Conservation (phyloP, 176 grass and related monocot species). For the sorghum (Sorghum bicolor) region Sorghum_bicolor_NCBIv3 NC_012872.2:63925001-63925500, state of each 20-base stretch:
- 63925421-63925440: no score
- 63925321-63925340: no score
- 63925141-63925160: slow-evolving; percentile 51
- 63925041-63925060: slow-evolving; percentile 6
- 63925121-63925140: slow-evolving; percentile 55
- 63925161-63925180: slow-evolving; percentile 73
- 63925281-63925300: neutral
- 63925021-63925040: slow-evolving; percentile 18
- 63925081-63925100: slow-evolving; percentile 52
- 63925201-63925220: slow-evolving; percentile 49
- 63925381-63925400: no score
- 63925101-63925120: slow-evolving; percentile 47
- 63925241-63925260: neutral
- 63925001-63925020: slow-evolving; percentile 45
- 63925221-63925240: slow-evolving; percentile 79
- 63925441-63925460: neutral
- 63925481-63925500: neutral
- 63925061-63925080: slow-evolving; percentile 59
- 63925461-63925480: neutral
- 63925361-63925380: no score
- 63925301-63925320: neutral
- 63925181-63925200: slow-evolving; percentile 52
- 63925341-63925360: no score
- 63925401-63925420: no score
- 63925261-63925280: neutral